These are phyloP conservation scores for Bromus sterilis DNA, from an alignment of 176 grass and related monocot genomes.

Conservation along the genomic window DNA sequence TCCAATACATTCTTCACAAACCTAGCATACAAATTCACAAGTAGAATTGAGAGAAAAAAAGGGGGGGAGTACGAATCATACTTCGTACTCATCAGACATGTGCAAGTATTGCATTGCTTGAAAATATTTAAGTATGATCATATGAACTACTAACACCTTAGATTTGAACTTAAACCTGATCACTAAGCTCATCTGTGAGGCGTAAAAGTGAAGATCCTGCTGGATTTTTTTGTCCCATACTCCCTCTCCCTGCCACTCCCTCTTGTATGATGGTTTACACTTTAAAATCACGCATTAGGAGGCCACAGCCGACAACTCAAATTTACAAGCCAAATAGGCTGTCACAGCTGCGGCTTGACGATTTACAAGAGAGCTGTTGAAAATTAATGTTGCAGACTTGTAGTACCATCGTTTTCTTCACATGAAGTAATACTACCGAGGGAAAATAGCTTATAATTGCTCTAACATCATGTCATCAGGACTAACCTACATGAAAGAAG, in stretches of 20 bases:
- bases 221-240: not conserved
- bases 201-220: not conserved
- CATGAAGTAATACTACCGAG: not conserved
- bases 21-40: conserved; percentile 39
- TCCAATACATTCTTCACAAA: conserved; percentile 92
- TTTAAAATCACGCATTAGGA: not conserved
- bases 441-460: not conserved
- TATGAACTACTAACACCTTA: not conserved
- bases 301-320: not conserved
- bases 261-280: not conserved
- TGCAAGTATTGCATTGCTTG: not conserved
- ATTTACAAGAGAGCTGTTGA: not conserved
- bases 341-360: not conserved
- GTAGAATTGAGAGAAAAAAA: not conserved
- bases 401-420: not conserved
- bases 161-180: not conserved
- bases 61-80: not conserved
- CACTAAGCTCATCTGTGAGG: not conserved
- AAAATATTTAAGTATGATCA: not conserved
- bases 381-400: not conserved
- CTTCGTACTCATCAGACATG: not conserved
- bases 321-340: not conserved
- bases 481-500: not conserved
- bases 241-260: not conserved
- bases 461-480: not conserved